Base-by-base conservation (phyloP, 805 yeast genomes). In the Candida dajiaensis region DNA sequence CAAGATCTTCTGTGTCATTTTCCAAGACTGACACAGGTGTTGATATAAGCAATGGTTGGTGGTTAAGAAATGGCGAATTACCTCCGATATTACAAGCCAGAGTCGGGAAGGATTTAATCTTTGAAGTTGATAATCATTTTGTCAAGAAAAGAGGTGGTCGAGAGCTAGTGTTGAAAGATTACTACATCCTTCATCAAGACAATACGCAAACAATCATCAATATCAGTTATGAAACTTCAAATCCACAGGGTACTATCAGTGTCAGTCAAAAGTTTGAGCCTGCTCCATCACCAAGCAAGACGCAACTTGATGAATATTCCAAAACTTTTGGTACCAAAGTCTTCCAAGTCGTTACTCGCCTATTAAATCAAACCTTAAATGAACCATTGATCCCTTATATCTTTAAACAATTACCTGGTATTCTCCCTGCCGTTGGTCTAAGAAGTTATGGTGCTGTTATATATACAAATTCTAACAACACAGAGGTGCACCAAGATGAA, bases 401-500 rank as follows among this genome's bases (percentile, higher is more conserved):
- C 7, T 61, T 72, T 13, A 49, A 59, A 0, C 63, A 65, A 46
- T 46, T 78, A 12, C 67, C 71, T n/a, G 69, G 69, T 4, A 65
- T 76, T 4, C 60, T 83, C 21, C 74, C 70, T 40, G 76, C 85
- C 1, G 75, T 87, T 41, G 95, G 89, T 0, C 63, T 67, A 33
- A 80, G 84, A 54, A 75, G 86, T 0, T 86, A 70, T 62, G 98
- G 98, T 36, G 83, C 76, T n/a, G 73, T 77, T 20, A 73, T 85
- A 50, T 89, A 82, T 65, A 69, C 72, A 52, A 85, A 76, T 54
- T 53, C 67, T 49, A 73, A 72, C 57, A 74, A 79, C 40, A 56
- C 70, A 3, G 69, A 72, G 7, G 75, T 80, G 7, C 66, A 73
- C 15, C 80, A 76, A 53, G 57, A 67, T 26, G 89, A 80, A 45